Percentiles rank a stretch among this genome's conserved stretches.
phyloP scores from a whole-genome alignment of 192 early-diverging fungal genomes.

The Mortierella alpina region DNA sequence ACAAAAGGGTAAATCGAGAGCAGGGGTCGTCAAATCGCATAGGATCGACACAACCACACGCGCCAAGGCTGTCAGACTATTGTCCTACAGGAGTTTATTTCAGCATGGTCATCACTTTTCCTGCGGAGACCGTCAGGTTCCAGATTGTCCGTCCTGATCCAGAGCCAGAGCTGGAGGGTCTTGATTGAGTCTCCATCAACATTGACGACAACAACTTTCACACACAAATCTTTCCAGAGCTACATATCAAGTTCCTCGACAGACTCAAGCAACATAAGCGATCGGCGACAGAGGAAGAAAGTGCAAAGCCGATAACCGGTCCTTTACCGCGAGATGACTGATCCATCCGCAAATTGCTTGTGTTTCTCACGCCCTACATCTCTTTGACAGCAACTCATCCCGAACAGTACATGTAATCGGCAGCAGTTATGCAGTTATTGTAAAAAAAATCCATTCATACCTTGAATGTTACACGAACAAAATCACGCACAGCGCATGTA shows the following conservation, averaged over 20 bases:
- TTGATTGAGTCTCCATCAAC: constrained; percentile 23
- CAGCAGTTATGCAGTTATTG: too few species aligned
- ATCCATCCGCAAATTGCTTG: too few species aligned
- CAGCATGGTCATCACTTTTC: constrained; percentile 31
- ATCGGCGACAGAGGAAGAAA: constrained; percentile 23
- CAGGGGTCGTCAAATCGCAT: too few species aligned
- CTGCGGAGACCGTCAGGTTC: constrained; percentile 24
- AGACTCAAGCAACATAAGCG: constrained; percentile 27
- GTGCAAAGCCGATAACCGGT: not conserved
- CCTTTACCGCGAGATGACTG: too few species aligned
- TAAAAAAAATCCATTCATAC: too few species aligned
- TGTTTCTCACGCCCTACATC: too few species aligned
- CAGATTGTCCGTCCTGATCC: constrained; percentile 32
- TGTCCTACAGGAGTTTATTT: constrained; percentile 28
- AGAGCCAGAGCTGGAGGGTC: constrained; percentile 19
- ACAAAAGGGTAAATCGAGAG: too few species aligned
- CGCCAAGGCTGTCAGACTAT: constrained; percentile 25
- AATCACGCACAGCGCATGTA: too few species aligned
- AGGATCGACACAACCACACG: constrained; percentile 8
- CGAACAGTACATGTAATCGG: too few species aligned
- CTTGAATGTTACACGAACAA: too few species aligned
- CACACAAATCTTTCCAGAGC: constrained; percentile 21
- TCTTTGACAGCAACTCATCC: too few species aligned
- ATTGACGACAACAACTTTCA: constrained; percentile 27
- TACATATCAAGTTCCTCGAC: constrained; percentile 28